Evolutionary conservation across 306 rosid species (phyloP), one percentile per base, ranked within the genome.

Genomic region (Malus sylvestris): DNA sequence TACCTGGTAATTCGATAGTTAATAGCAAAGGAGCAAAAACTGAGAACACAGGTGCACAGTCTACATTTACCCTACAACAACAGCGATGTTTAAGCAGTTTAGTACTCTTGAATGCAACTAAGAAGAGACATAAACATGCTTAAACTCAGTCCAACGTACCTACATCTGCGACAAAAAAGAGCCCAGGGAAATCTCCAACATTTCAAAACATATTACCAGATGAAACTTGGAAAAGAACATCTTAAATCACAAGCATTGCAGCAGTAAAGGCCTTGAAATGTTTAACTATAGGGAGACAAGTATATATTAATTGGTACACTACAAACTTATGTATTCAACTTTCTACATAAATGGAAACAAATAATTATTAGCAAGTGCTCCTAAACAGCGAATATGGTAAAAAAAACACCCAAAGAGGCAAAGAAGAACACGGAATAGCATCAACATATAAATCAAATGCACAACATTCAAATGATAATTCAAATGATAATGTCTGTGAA

Each of bases 11-110:
- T 66, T 64, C 9, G 32, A 60, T 19, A n/a, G 75, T 58, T 79
- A 12, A 20, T 63, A 44, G 55, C 67, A 61, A 62, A 33, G 45
- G 70, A 68, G 67, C 42, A 64, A n/a, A 72, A 53, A 79, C 46
- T 32, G 46, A 44, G 76, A 53, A 55, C 73, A 40, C 20, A 63
- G 61, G 61, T 51, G 71, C 27, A 52, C 73, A 40, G 35, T 70
- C 78, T 38, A 42, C 53, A 15, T 60, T 32, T 18, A 11, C 20
- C 76, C 72, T 49, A 40, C 76, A 63, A 55, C 58, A 70, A 65
- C 49, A 22, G 73, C 18, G 8, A 65, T 2, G 10, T n/a, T 53
- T 44, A 19, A 29, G 32, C 22, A 62, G 62, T 68, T 69, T 23
- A 70, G 55, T 55, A 76, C 76, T 52, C 10, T n/a, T 53, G 32